Evolutionary conservation across 768 basidiomycete species (phyloP), one percentile per base, ranked within the genome.

Genomic region (Rhodosporidiobolus odoratus): DNA sequence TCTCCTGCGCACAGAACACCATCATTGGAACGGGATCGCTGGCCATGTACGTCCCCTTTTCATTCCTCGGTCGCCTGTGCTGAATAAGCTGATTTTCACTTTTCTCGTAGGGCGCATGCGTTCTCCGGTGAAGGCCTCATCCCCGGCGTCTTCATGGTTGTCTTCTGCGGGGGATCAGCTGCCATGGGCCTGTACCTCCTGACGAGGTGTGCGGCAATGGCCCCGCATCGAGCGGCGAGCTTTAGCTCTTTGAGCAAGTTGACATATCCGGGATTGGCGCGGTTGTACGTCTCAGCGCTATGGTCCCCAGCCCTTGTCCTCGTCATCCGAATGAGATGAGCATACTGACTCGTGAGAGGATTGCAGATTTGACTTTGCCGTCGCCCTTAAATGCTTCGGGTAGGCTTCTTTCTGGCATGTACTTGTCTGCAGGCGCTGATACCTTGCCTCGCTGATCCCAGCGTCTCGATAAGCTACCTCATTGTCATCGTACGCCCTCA

Each of bases 341-440:
- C 89, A 0, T 89, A 16, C 19, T 10, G 16, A 25, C 25, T 4
- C 38, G 27, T 10, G 5, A 16, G 17, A 32, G n/a, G n/a, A n/a
- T 19, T 34, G 89, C 47, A 56, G 54, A 79, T 95, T 98, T 76
- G 95, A 97, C 79, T 87, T 87, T 6, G 95, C 94, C 19, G 92
- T 98, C 75, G 92, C 92, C 16, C 88, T 87, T 78, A 98, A 98
- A 79, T 98, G 95, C 79, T 96, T 96, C 78, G 95, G n/a, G n/a
- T n/a, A n/a, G n/a, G n/a, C n/a, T n/a, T n/a, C n/a, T n/a, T n/a
- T n/a, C n/a, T n/a, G n/a, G n/a, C n/a, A n/a, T n/a, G n/a, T n/a
- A n/a, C n/a, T n/a, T n/a, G n/a, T n/a, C n/a, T n/a, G n/a, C n/a
- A n/a, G n/a, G n/a, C n/a, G n/a, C n/a, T n/a, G n/a, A n/a, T n/a